phyloP scores from a whole-genome alignment of 306 rosid genomes.

The Neltuma alba region DNA sequence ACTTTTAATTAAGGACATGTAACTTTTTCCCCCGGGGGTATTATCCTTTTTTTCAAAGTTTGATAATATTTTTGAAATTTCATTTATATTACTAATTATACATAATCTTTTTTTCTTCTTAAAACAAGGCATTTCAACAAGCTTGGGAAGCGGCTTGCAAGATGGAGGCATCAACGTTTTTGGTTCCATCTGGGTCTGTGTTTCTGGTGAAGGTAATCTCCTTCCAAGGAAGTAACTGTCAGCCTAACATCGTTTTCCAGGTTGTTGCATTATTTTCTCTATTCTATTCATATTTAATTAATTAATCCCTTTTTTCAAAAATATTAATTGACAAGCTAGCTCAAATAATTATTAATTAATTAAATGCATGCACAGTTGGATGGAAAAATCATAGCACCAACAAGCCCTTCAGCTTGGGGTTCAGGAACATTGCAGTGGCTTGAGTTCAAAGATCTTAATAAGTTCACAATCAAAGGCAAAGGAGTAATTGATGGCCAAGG shows the following conservation, averaged over 20 bases:
- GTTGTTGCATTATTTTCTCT: constrained; percentile 31
- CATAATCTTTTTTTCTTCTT: too few relatives aligned
- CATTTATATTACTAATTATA: too few relatives aligned
- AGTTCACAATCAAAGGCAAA: constrained; percentile 63
- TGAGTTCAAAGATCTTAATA: constrained; percentile 59
- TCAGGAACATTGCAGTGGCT: constrained; percentile 74
- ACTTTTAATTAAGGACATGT: too few relatives aligned
- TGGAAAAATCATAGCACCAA: constrained; percentile 76
- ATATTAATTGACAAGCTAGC: background rate
- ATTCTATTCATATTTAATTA: background rate
- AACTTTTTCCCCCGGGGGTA: too few relatives aligned
- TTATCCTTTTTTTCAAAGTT: too few relatives aligned
- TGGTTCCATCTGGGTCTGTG: constrained; percentile 70
- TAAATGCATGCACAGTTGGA: too few relatives aligned
- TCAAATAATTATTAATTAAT: too few relatives aligned
- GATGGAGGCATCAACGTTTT: constrained; percentile 58
- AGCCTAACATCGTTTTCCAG: constrained; percentile 66
- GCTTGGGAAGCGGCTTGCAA: constrained; percentile 83
- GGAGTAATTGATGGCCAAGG: constrained; percentile 87
- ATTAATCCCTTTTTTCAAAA: too few relatives aligned
- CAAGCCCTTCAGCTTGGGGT: constrained; percentile 61
- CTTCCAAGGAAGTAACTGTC: constrained; percentile 61
- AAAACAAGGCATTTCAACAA: constrained; percentile 65
- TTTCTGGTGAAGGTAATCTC: constrained; percentile 67
- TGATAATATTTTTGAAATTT: too few relatives aligned